Percentiles rank a stretch among this genome's conserved stretches.
These are phyloP conservation scores for Berkeleyomyces basicola DNA, from an alignment of 2,329 filamentous ascomycete genomes.

Conservation along the genomic window DNA sequence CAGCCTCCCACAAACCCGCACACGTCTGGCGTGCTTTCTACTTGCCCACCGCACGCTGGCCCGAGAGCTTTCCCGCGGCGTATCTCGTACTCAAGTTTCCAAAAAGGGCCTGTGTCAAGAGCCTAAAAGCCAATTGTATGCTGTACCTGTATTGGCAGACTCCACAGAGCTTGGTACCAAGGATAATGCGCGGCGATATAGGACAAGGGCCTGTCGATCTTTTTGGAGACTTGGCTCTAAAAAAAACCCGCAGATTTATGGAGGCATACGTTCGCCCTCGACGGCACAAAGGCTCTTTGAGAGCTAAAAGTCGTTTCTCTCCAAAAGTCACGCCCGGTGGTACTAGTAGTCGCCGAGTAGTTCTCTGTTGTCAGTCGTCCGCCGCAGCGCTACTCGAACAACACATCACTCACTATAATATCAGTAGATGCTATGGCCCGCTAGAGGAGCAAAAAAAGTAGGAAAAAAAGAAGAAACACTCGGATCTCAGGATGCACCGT, in stretches of 20 bases:
- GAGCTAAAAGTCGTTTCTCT: too few relatives aligned
- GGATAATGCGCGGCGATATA: not conserved
- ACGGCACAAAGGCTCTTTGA: too few relatives aligned
- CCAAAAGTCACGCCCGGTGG: too few relatives aligned
- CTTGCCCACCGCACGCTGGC: not conserved
- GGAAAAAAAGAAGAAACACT: not conserved
- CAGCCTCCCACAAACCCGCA: not conserved
- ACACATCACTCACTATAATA: too few relatives aligned
- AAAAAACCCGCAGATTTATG: not conserved
- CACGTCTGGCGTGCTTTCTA: not conserved
- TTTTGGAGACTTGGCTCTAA: not conserved
- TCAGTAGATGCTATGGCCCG: not conserved
- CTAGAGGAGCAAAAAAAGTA: not conserved
- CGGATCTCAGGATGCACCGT: not conserved
- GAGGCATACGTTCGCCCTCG: not conserved
- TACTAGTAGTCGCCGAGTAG: too few relatives aligned
- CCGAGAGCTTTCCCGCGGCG: not conserved
- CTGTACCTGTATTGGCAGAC: too few relatives aligned
- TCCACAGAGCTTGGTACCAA: too few relatives aligned
- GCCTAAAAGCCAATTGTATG: too few relatives aligned
- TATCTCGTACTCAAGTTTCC: not conserved
- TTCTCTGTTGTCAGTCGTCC: too few relatives aligned
- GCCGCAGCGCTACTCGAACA: too few relatives aligned
- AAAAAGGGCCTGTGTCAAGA: too few relatives aligned
- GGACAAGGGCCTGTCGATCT: not conserved